phyloP scores from a whole-genome alignment of 768 basidiomycete species.

The Pisolithus microcarpus region DNA sequence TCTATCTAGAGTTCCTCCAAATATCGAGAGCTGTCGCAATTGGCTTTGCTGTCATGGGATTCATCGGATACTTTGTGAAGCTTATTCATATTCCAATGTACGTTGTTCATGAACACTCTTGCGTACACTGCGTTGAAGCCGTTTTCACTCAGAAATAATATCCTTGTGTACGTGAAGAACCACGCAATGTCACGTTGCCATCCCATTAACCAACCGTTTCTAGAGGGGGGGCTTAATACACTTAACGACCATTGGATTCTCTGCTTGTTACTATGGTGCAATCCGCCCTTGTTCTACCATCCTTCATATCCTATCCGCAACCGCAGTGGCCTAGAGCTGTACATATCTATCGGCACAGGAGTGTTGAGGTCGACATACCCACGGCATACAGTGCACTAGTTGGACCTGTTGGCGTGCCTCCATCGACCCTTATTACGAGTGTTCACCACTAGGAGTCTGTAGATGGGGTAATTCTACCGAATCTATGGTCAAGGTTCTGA shows the following conservation, averaged over 20 bases:
- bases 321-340: not conserved
- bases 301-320: conserved; percentile 8
- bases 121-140: conserved; percentile 6
- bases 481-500: too few species aligned
- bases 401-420: too few species aligned
- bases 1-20: conserved; percentile 74
- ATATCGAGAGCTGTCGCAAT: conserved; percentile 96
- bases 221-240: conserved; percentile 69
- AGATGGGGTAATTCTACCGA: too few species aligned
- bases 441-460: too few species aligned
- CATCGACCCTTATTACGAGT: too few species aligned
- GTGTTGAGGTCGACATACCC: too few species aligned
- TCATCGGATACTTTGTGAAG: conserved; percentile 98
- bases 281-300: conserved; percentile 12
- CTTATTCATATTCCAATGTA: conserved; percentile 98
- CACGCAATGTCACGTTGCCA: conserved; percentile 19
- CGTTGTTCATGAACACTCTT: conserved; percentile 29
- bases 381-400: too few species aligned
- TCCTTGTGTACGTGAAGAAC: conserved; percentile 75
- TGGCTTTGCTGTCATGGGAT: conserved; percentile 98
- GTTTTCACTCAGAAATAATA: conserved; percentile 70
- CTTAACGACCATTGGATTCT: conserved; percentile 10
- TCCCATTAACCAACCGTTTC: not conserved
- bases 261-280: conserved; percentile 2
- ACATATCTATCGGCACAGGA: too few species aligned